A percentile compares a stretch with the other conserved stretches of the same genome.
Evolutionary conservation across 306 rosid genomes (phyloP).

Genomic region (Elaeagnus macrophylla): DNA sequence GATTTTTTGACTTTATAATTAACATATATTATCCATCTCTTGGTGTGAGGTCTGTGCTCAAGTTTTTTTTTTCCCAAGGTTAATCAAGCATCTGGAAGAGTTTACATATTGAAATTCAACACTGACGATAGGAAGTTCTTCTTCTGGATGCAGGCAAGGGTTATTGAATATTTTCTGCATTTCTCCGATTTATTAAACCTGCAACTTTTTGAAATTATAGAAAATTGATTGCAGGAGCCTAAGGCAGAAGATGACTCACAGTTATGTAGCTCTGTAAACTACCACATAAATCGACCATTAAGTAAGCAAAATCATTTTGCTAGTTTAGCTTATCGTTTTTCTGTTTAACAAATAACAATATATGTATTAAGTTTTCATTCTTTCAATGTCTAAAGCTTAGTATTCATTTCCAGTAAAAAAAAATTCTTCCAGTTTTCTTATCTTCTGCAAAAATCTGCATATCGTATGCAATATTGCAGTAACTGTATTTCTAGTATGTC

Average conservation of each 20-base stretch:
- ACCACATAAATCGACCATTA: conserved; percentile 62
- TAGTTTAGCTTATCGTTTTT: conserved; percentile 3
- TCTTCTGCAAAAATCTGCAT: too few species aligned
- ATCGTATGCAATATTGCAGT: too few species aligned
- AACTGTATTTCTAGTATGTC: too few species aligned
- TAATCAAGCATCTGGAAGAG: conserved; percentile 86
- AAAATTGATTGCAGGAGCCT: conserved; percentile 53
- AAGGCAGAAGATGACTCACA: conserved; percentile 60
- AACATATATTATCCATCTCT: neutral
- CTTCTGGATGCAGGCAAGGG: conserved; percentile 89
- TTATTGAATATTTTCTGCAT: conserved; percentile 11
- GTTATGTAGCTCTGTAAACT: conserved; percentile 62
- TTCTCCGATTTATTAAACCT: conserved; percentile 4
- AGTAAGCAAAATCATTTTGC: conserved; percentile 32
- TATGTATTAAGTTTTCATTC: neutral
- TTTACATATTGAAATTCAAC: conserved; percentile 75
- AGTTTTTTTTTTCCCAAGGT: conserved; percentile 36
- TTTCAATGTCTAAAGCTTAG: too few species aligned
- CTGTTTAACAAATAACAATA: neutral
- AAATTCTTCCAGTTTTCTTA: too few species aligned
- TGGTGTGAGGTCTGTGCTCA: conserved; percentile 10
- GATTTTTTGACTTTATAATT: conserved; percentile 9
- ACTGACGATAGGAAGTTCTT: conserved; percentile 74
- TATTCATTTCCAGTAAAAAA: too few species aligned
- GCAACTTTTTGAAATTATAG: conserved; percentile 4